Base-by-base conservation (phyloP, 441 rosid genomes). In the Brassica balearica region DNA sequence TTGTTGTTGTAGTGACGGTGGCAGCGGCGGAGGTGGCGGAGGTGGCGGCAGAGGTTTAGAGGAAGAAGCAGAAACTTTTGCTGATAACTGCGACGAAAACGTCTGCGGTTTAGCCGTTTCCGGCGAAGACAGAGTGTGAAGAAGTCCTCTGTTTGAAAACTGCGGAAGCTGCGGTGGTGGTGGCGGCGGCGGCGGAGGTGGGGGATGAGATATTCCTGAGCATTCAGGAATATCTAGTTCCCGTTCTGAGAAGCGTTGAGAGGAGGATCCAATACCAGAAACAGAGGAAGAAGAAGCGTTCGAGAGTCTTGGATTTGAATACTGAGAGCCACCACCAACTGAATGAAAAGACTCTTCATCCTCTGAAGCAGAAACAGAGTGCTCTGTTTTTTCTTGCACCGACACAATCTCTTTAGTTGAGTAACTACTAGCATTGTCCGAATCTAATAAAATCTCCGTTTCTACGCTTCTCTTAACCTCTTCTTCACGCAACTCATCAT, bases 391-490 rank as follows among this genome's bases (percentile, higher is more conserved):
- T 70, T 87, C 93, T 0, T 82, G 90, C 76, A 90, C 91, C 71
- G 94, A 89, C 82, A 74, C 73, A 51, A 96, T 92, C 77, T 91
- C 97, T 81, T 85, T 87, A 0, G 89, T 87, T 27, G 94, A 87
- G 68, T 89, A 86, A 81, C 87, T 79, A 74, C 88, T 76, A 76
- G 80, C 87, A 74, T 73, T 85, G 27, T 84, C 92, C 20, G 80
- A 86, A 65, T 86, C 96, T 73, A 73, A 41, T 43, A 68, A 80
- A 3, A 25, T 65, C 36, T 69, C 56, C 68, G 75, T 34, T 72
- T 84, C 88, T 29, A 25, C 36, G 9, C 82, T 62, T 73, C 62
- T 61, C 77, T 76, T 80, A 15, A 71, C 85, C 74, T 77, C 77
- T 72, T 75, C 83, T 71, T 74, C 87, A 19, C 68, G 77, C 48